Evolutionary conservation across 2,329 filamentous ascomycete genomes (phyloP).

Genomic region (Alternaria sp.): DNA sequence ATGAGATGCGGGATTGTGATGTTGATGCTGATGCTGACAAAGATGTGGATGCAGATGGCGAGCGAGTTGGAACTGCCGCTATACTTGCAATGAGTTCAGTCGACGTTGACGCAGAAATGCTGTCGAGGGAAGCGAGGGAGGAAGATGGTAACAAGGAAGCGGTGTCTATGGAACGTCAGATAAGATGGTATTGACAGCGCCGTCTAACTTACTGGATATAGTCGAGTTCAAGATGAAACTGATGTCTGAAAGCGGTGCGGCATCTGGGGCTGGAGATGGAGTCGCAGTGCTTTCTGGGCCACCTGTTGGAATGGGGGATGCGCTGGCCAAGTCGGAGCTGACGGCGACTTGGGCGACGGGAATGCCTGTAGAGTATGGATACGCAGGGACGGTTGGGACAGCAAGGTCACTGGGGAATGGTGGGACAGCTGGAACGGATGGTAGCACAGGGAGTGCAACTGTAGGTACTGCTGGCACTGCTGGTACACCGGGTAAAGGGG

Average conservation of each 20-base stretch:
- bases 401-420: constrained; percentile 46
- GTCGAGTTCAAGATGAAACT: constrained; percentile 27
- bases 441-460: constrained; percentile 17
- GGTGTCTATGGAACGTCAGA: constrained; percentile 12
- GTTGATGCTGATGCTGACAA: constrained; percentile 16
- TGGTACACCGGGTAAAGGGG: constrained; percentile 9
- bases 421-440: constrained; percentile 44
- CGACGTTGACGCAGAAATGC: constrained; percentile 12
- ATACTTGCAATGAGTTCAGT: constrained; percentile 5
- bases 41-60: constrained; percentile 18
- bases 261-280: constrained; percentile 2
- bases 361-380: constrained; percentile 42
- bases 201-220: constrained; percentile 14
- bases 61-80: constrained; percentile 10
- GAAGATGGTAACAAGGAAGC: constrained; percentile 4
- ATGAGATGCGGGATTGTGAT: constrained; percentile 18
- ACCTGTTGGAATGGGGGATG: constrained; percentile 20
- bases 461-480: constrained; percentile 18
- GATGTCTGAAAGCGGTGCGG: constrained; percentile 8
- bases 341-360: constrained; percentile 13
- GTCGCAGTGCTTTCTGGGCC: constrained; percentile 10
- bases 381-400: constrained; percentile 41
- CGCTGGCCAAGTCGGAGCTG: constrained; percentile 11
- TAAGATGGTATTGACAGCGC: background rate
- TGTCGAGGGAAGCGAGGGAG: constrained; percentile 2